phyloP scores from a whole-genome alignment of 179 eudicot species.

The Dionaea muscipula region DNA sequence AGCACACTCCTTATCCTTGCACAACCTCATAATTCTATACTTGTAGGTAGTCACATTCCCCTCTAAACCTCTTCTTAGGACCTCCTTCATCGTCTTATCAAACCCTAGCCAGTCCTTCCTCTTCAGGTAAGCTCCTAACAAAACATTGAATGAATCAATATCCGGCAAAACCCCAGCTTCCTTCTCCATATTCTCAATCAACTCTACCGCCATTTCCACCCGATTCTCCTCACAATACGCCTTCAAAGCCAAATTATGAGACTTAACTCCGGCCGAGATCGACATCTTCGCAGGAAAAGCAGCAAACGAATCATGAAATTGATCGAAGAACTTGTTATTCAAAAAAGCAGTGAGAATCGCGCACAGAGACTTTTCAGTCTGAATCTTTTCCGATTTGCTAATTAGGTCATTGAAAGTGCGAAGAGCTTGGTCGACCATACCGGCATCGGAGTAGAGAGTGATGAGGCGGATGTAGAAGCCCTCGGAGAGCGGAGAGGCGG shows the following conservation, averaged over 20 bases:
- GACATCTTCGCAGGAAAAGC: background rate
- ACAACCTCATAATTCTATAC: constrained; percentile 16
- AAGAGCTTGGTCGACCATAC: constrained; percentile 21
- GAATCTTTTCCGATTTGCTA: background rate
- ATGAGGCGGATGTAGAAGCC: constrained; percentile 15
- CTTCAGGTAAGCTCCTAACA: constrained; percentile 18
- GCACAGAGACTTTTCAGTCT: constrained; percentile 17
- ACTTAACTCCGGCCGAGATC: constrained; percentile 9
- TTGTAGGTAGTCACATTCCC: constrained; percentile 22
- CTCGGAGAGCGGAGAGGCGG: constrained; percentile 10
- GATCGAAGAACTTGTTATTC: constrained; percentile 8
- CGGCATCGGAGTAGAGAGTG: constrained; percentile 18
- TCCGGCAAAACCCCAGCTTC: constrained; percentile 15
- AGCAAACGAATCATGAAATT: constrained; percentile 11
- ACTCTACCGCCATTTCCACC: constrained; percentile 12
- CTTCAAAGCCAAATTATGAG: constrained; percentile 12
- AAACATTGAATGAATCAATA: constrained; percentile 14
- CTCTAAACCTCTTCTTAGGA: constrained; percentile 16
- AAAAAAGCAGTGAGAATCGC: constrained; percentile 17
- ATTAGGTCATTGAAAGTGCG: constrained; percentile 11
- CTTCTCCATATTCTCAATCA: constrained; percentile 15
- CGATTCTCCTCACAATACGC: constrained; percentile 17
- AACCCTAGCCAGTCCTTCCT: constrained; percentile 11
- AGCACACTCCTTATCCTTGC: constrained; percentile 20
- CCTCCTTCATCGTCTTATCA: constrained; percentile 16